phyloP scores from a whole-genome alignment of 2,329 filamentous ascomycete genomes.

The Exutisphaerella laricina region DNA sequence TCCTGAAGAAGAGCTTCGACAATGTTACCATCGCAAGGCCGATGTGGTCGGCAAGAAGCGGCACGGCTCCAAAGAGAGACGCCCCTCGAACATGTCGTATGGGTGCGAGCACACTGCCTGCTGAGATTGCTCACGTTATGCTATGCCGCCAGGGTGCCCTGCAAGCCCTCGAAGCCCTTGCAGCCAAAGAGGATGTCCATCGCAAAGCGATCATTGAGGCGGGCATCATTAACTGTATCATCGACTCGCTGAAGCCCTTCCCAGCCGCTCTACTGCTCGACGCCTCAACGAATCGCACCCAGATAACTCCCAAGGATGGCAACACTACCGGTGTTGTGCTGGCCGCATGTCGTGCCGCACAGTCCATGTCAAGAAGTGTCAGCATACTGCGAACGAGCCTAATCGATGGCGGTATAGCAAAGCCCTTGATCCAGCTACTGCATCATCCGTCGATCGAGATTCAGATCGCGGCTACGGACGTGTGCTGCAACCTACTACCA shows the following conservation, averaged over 20 bases:
- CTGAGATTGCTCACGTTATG: conserved; percentile 62
- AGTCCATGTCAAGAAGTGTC: conserved; percentile 78
- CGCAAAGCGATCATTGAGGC: conserved; percentile 76
- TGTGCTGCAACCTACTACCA: conserved; percentile 76
- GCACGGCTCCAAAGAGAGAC: conserved; percentile 20
- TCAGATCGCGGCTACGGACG: conserved; percentile 77
- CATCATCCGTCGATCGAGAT: conserved; percentile 70
- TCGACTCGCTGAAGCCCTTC: conserved; percentile 70
- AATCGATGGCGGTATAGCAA: conserved; percentile 76
- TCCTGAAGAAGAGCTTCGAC: conserved; percentile 63
- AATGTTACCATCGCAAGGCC: conserved; percentile 46
- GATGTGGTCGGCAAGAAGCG: conserved; percentile 49
- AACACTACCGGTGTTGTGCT: conserved; percentile 76
- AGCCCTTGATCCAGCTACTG: conserved; percentile 70
- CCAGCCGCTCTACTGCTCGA: conserved; percentile 28
- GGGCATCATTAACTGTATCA: conserved; percentile 73
- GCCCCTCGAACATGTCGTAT: conserved; percentile 40
- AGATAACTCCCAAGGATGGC: conserved; percentile 53
- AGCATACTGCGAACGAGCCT: conserved; percentile 77
- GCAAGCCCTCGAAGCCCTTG: conserved; percentile 73
- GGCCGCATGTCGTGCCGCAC: conserved; percentile 75
- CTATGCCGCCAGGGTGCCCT: conserved; percentile 70
- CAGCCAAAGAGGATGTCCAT: conserved; percentile 75
- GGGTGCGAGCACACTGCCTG: conserved; percentile 57
- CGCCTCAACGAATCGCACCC: conserved; percentile 31